Conservation (phyloP, 2,329 filamentous ascomycete genomes). For the Simplicillium aogashimaense region DNA sequence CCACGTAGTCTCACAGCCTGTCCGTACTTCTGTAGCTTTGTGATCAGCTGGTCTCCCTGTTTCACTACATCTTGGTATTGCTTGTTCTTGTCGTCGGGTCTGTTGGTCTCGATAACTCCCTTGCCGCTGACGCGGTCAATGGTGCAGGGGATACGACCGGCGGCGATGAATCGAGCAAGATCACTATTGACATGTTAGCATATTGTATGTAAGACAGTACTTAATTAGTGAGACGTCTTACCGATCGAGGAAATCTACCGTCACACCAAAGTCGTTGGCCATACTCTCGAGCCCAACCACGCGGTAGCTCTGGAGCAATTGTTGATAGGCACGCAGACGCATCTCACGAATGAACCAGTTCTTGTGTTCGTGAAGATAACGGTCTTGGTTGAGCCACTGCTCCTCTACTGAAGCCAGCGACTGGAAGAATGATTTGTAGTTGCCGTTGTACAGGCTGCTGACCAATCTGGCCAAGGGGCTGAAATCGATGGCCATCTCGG, state of each 20-base stretch:
- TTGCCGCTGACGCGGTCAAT: conserved; percentile 96
- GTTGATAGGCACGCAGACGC: conserved; percentile 91
- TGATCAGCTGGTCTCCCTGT: conserved; percentile 95
- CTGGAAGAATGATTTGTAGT: conserved; percentile 90
- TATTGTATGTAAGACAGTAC: not conserved
- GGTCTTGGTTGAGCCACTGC: conserved; percentile 85
- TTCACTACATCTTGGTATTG: conserved; percentile 97
- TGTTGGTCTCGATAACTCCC: conserved; percentile 95
- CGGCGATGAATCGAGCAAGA: conserved; percentile 93
- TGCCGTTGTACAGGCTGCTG: conserved; percentile 82
- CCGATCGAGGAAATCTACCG: conserved; percentile 92
- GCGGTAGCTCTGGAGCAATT: conserved; percentile 92
- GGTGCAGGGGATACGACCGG: conserved; percentile 86
- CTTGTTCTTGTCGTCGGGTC: conserved; percentile 98
- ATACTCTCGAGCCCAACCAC: conserved; percentile 96
- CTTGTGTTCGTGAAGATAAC: conserved; percentile 91
- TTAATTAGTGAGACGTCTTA: conserved; percentile 31
- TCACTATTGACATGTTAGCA: conserved; percentile 45
- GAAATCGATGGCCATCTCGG: conserved; percentile 81
- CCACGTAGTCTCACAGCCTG: conserved; percentile 90
- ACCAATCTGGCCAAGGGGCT: conserved; percentile 79
- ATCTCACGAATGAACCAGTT: conserved; percentile 98
- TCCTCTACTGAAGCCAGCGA: conserved; percentile 86
- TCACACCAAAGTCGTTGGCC: conserved; percentile 94
- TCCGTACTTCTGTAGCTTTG: conserved; percentile 98